Evolutionary conservation across 2,329 filamentous ascomycete species (phyloP).

Genomic region (Fusarium dimerum): DNA sequence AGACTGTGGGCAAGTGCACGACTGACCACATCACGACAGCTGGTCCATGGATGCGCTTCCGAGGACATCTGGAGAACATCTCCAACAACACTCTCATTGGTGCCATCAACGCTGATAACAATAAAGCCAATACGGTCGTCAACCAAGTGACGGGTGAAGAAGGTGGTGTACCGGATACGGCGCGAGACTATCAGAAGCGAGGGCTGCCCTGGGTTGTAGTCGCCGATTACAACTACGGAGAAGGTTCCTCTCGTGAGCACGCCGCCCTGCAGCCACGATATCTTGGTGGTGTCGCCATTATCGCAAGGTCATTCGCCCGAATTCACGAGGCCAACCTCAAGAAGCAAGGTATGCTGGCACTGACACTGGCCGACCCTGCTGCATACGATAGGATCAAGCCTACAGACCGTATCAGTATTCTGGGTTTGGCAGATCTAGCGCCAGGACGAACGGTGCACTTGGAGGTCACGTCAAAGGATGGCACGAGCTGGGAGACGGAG

Average conservation of each 20-base stretch:
- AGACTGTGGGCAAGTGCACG: slow-evolving; percentile 40
- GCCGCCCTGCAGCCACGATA: slow-evolving; percentile 84
- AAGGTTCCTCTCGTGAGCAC: slow-evolving; percentile 84
- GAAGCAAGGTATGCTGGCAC: slow-evolving; percentile 63
- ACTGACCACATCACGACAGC: slow-evolving; percentile 42
- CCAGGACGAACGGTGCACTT: slow-evolving; percentile 5
- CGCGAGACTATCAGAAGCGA: slow-evolving; percentile 22
- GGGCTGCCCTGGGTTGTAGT: slow-evolving; percentile 34
- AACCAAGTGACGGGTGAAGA: too few relatives aligned
- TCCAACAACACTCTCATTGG: slow-evolving; percentile 38
- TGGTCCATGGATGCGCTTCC: slow-evolving; percentile 40
- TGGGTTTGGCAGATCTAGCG: slow-evolving; percentile 5
- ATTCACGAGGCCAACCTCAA: slow-evolving; percentile 94
- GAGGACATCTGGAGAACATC: slow-evolving; percentile 41
- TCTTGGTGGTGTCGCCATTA: slow-evolving; percentile 79
- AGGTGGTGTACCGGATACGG: slow-evolving; percentile 16
- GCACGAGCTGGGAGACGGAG: slow-evolving; percentile 4
- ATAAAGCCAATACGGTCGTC: too few relatives aligned
- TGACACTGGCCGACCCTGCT: slow-evolving; percentile 71
- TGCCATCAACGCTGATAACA: slow-evolving; percentile 30
- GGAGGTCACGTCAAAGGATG: slow-evolving; percentile 1
- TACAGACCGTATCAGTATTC: slow-evolving; percentile 11
- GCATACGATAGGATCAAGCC: slow-evolving; percentile 71
- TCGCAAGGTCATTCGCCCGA: slow-evolving; percentile 79
- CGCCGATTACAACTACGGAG: slow-evolving; percentile 66